Conservation (phyloP, 768 basidiomycete species). For the Mycena metata region DNA sequence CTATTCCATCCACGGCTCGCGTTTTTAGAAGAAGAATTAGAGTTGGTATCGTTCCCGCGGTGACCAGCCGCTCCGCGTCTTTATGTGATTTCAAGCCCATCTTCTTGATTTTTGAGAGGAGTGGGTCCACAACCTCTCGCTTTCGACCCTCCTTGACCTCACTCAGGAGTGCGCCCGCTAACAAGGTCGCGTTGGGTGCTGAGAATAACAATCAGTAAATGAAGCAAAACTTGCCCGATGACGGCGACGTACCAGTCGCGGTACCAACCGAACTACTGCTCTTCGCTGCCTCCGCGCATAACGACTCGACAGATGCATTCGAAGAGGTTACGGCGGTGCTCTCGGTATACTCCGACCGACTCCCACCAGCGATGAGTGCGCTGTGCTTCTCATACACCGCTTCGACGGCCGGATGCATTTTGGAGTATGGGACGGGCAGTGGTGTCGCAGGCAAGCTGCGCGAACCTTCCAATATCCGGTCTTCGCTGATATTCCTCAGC, state of each 20-base stretch:
- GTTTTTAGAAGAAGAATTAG: slow-evolving; percentile 42
- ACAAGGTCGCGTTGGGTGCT: slow-evolving; percentile 39
- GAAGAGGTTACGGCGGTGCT: background rate
- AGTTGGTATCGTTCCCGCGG: slow-evolving; percentile 42
- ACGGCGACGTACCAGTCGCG: slow-evolving; percentile 9
- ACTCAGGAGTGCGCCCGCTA: slow-evolving; percentile 42
- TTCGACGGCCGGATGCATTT: background rate
- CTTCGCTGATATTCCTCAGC: slow-evolving; percentile 25
- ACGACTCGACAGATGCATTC: slow-evolving; percentile 20
- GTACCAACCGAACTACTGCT: slow-evolving; percentile 9
- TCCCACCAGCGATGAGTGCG: background rate
- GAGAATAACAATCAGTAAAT: background rate
- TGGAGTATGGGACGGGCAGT: slow-evolving; percentile 6
- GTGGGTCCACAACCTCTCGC: slow-evolving; percentile 39
- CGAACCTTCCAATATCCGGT: background rate
- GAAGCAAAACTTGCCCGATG: background rate
- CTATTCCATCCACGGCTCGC: slow-evolving; percentile 40
- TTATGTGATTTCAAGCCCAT: slow-evolving; percentile 40
- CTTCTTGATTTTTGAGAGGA: slow-evolving; percentile 39
- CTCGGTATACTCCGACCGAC: slow-evolving; percentile 14
- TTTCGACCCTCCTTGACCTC: slow-evolving; percentile 43
- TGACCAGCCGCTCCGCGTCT: slow-evolving; percentile 44
- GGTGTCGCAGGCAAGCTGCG: slow-evolving; percentile 12
- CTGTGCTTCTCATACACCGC: background rate
- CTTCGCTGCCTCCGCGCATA: slow-evolving; percentile 5